Evolutionary conservation across 1,284 basidiomycete genomes (phyloP).

Genomic region (Spongiforma sp.): DNA sequence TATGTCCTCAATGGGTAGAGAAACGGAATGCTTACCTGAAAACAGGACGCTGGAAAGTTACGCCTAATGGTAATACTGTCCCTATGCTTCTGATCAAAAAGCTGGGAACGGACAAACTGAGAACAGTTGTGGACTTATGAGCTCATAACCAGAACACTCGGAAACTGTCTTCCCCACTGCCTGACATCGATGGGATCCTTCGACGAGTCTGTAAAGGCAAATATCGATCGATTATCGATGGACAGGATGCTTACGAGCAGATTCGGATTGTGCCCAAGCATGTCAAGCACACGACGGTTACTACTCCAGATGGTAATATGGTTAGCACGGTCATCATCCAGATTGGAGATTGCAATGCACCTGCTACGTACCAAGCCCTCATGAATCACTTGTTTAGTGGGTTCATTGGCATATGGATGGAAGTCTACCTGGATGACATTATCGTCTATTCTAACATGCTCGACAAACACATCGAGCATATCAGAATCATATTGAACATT

Average conservation of each 20-base stretch:
- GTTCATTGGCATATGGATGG: slow-evolving; percentile 26
- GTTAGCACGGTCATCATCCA: slow-evolving; percentile 40
- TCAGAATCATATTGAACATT: slow-evolving; percentile 36
- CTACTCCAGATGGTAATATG: slow-evolving; percentile 42
- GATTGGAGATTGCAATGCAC: slow-evolving; percentile 36
- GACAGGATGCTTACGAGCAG: slow-evolving; percentile 42
- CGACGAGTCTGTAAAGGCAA: slow-evolving; percentile 12
- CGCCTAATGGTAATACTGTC: slow-evolving; percentile 31
- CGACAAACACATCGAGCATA: slow-evolving; percentile 40
- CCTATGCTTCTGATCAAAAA: slow-evolving; percentile 44
- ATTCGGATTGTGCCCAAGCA: slow-evolving; percentile 39
- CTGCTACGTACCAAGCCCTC: slow-evolving; percentile 29
- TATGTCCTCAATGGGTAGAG: slow-evolving; percentile 35
- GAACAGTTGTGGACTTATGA: slow-evolving; percentile 22
- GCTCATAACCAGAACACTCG: slow-evolving; percentile 41
- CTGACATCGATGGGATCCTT: no score
- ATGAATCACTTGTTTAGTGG: slow-evolving; percentile 39
- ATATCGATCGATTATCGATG: slow-evolving; percentile 37
- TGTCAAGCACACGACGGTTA: slow-evolving; percentile 27
- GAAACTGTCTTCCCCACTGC: slow-evolving; percentile 41
- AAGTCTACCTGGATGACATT: slow-evolving; percentile 38
- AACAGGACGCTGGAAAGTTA: slow-evolving; percentile 37
- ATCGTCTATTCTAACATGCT: slow-evolving; percentile 37
- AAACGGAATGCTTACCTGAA: slow-evolving; percentile 35
- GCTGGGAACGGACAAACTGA: slow-evolving; percentile 18